A percentile compares a stretch with the other conserved stretches of the same genome.
These are phyloP conservation scores for Butyriboletus appendiculatus DNA, from an alignment of 1,284 basidiomycete genomes.

Conservation along the genomic window DNA sequence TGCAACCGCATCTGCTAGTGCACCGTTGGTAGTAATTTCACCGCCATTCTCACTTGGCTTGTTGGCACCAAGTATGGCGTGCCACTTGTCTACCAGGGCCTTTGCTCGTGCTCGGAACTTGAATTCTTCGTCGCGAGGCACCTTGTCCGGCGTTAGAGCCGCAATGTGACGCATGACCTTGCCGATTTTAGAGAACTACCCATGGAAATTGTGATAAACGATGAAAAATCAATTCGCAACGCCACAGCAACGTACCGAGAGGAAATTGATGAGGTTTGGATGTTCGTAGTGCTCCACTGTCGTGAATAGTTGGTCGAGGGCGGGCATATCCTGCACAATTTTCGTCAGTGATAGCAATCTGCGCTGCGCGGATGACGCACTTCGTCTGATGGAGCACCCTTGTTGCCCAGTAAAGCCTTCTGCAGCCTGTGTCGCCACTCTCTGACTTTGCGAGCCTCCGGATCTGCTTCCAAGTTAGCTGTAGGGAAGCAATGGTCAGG, in stretches of 20 bases:
- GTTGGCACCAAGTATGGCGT: conserved; percentile 56
- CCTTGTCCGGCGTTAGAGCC: conserved; percentile 59
- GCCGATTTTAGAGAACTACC: conserved; percentile 91
- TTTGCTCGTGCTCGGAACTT: conserved; percentile 83
- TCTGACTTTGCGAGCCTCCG: conserved; percentile 72
- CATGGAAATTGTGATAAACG: conserved; percentile 20
- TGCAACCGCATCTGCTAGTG: conserved; percentile 22
- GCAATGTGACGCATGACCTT: conserved; percentile 98
- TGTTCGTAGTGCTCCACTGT: conserved; percentile 82
- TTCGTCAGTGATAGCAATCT: conserved; percentile 9
- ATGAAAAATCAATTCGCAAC: conserved; percentile 19
- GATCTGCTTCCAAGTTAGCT: conserved; percentile 58
- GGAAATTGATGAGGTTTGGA: conserved; percentile 86
- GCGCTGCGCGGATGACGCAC: conserved; percentile 30
- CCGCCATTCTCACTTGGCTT: conserved; percentile 40
- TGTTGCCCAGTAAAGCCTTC: conserved; percentile 72
- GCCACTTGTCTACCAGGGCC: conserved; percentile 75
- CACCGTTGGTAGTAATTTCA: conserved; percentile 37
- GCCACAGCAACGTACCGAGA: conserved; percentile 54
- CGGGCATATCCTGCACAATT: conserved; percentile 69
- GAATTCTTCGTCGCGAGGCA: conserved; percentile 86
- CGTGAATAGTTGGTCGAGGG: conserved; percentile 76
- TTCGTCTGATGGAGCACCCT: conserved; percentile 47
- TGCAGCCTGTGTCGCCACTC: conserved; percentile 85
- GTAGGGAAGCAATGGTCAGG: conserved; percentile 15